Evolutionary conservation across 176 grass and related monocot species (phyloP), one percentile per base, ranked within the genome.

Genomic region (Carex myosuroides): DNA sequence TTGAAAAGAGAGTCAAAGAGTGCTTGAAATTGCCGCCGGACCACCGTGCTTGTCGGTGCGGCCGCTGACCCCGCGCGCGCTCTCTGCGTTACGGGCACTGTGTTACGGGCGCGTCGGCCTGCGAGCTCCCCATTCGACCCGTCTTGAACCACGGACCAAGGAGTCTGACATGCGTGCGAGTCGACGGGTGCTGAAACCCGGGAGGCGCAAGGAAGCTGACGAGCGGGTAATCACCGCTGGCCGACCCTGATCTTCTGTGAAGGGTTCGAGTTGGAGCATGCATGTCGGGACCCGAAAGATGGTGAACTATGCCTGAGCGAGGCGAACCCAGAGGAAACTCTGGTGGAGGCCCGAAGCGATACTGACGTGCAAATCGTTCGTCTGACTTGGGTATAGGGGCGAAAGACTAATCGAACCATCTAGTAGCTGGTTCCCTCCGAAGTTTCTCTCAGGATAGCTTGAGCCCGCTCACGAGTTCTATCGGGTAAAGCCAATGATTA

Each of bases 321-420:
- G 86, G 90, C 88, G 88, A 86, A 84, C 84, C 88, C 81, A 89
- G 84, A 91, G 90, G 91, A 93, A 93, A 93, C 91, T 88, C 88
- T 90, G 84, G 91, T 93, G 86, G 91, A 93, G 91, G 91, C 88
- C 87, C 91, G 75, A 84, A 90, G 88, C 84, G 88, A 93, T 88
- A 88, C 86, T 88, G 88, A 90, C 84, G 84, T 88, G 91, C 88
- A 93, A 93, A 88, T 93, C 86, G 81, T 88, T 93, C 88, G 84
- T 93, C 91, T 85, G 88, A 93, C 91, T 93, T 87, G 91, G 91
- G 86, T 93, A 90, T 93, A 93, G 88, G 88, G 86, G 91, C 88
- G 76, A 93, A 93, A 93, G 91, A 93, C 89, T 93, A 93, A 90
- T 93, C 91, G 88, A 93, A 93, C 91, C 86, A 93, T 93, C 91